Percentiles rank a stretch among this genome's conserved stretches.
Evolutionary conservation across 768 basidiomycete species (phyloP).

Genomic region (Omphalotus guepiniiformis): DNA sequence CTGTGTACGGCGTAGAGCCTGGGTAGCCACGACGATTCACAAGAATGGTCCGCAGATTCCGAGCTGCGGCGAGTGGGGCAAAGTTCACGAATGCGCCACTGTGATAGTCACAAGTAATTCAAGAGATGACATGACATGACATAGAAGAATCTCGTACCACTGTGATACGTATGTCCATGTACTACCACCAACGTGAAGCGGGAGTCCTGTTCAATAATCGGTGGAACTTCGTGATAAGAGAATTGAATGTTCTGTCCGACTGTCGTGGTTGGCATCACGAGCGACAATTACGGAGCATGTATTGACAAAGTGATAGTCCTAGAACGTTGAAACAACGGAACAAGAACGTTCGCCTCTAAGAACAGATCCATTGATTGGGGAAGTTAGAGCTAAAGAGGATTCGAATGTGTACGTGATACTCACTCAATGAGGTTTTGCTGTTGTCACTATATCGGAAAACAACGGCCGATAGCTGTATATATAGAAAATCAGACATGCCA

Average conservation of each 20-base stretch:
- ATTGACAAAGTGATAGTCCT: no score
- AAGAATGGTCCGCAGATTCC: conserved; percentile 19
- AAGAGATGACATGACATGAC: background rate
- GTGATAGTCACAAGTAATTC: background rate
- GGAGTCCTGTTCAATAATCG: background rate
- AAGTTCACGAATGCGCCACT: background rate
- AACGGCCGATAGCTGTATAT: no score
- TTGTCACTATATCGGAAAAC: no score
- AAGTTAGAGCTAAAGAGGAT: no score
- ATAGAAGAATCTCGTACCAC: background rate
- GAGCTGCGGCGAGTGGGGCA: background rate
- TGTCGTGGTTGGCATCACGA: no score
- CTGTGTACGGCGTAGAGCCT: conserved; percentile 25
- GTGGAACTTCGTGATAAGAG: conserved; percentile 1
- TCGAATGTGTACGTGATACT: no score
- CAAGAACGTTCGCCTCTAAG: no score
- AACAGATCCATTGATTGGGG: no score
- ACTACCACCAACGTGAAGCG: conserved; percentile 1
- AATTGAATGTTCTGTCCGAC: conserved; percentile 2
- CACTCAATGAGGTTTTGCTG: no score
- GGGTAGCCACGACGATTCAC: conserved; percentile 33
- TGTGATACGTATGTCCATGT: conserved; percentile 6
- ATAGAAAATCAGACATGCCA: no score
- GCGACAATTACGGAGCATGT: no score
- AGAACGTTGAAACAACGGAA: no score